Conservation (phyloP, 345 rosid genomes). For the Brassica juncea region DNA sequence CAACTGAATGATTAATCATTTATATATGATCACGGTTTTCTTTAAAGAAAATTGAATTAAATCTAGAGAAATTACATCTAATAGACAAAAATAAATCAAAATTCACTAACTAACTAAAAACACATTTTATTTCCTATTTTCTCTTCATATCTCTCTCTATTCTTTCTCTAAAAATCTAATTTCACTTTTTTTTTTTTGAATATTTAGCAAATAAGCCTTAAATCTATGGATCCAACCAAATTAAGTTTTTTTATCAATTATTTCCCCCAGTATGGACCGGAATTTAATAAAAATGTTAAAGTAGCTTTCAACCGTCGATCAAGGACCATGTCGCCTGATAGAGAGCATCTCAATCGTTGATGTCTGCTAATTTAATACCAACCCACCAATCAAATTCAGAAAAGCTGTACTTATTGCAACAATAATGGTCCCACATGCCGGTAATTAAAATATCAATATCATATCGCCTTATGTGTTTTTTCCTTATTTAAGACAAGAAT, state of each 20-base stretch:
- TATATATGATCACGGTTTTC: neutral
- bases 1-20: neutral
- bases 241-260: neutral
- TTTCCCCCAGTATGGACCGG: constrained; percentile 8
- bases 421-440: constrained; percentile 42
- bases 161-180: too few species aligned
- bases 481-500: constrained; percentile 16
- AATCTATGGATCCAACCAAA: constrained; percentile 11
- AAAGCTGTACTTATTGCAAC: constrained; percentile 37
- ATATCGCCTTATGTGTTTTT: neutral
- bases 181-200: too few species aligned
- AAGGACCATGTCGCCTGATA: constrained; percentile 38
- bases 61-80: neutral
- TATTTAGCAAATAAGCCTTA: too few species aligned
- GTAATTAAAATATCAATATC: constrained; percentile 2
- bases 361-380: constrained; percentile 34
- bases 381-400: constrained; percentile 7
- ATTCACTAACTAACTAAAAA: too few species aligned
- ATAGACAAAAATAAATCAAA: too few species aligned
- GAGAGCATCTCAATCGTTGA: constrained; percentile 41
- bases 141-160: too few species aligned
- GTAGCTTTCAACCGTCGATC: constrained; percentile 39
- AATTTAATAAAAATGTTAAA: constrained; percentile 9
- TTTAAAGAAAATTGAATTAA: neutral
- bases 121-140: too few species aligned